A percentile compares a stretch with the other conserved stretches of the same genome.
phyloP scores from a whole-genome alignment of 768 basidiomycete species.

The Mycena latifolia region DNA sequence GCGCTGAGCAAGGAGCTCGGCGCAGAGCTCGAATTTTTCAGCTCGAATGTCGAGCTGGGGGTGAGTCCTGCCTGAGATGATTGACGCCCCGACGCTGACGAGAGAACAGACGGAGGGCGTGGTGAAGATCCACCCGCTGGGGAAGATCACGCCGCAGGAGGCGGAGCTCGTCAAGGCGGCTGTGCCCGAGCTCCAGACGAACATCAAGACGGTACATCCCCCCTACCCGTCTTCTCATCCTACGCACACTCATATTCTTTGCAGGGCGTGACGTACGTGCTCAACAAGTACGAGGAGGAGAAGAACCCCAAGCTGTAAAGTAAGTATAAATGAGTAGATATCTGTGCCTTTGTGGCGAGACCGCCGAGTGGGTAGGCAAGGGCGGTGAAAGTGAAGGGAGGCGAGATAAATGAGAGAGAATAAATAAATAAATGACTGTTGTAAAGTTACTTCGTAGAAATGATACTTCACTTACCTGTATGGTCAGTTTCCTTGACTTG shows the following conservation, averaged over 20 bases:
- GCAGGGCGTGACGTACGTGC: constrained; percentile 35
- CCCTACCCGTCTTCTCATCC: background rate
- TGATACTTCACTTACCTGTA: too few species aligned
- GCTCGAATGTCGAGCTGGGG: constrained; percentile 89
- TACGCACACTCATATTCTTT: background rate
- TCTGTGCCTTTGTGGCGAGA: too few species aligned
- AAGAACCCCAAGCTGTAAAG: constrained; percentile 39
- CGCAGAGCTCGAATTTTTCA: constrained; percentile 86
- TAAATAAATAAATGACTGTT: too few species aligned
- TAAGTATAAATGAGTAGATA: too few species aligned
- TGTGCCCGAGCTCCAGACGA: constrained; percentile 80
- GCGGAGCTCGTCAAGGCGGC: constrained; percentile 82
- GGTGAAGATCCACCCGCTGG: constrained; percentile 85
- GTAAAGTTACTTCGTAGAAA: too few species aligned
- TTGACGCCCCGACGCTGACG: too few species aligned
- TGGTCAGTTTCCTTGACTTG: too few species aligned
- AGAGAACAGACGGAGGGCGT: constrained; percentile 77
- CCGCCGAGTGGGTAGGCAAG: too few species aligned
- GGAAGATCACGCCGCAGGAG: constrained; percentile 80
- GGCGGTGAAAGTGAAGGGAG: too few species aligned
- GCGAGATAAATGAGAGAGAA: too few species aligned
- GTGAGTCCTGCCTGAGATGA: constrained; percentile 60
- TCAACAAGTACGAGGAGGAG: constrained; percentile 34
- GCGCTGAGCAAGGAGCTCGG: too few species aligned
- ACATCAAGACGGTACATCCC: constrained; percentile 74